Conservation (phyloP, 805 yeast genomes). For the Pichia sporocuriosa region DNA sequence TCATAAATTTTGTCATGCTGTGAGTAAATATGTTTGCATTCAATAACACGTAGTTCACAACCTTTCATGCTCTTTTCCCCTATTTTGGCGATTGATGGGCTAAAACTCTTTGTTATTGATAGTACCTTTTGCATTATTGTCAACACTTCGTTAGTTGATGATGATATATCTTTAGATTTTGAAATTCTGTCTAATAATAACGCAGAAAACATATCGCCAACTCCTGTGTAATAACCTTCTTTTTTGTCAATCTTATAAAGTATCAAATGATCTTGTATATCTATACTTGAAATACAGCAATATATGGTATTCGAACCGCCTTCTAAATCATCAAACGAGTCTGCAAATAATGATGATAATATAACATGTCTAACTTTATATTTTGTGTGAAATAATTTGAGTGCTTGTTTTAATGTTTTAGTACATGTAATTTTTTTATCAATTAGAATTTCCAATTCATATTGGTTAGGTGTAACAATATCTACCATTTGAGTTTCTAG, state of each 20-base stretch:
- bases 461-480: constrained; percentile 84
- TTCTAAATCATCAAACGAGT: constrained; percentile 10
- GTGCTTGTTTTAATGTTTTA: constrained; percentile 38
- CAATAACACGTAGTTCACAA: constrained; percentile 65
- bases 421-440: constrained; percentile 35
- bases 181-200: constrained; percentile 58
- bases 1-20: constrained; percentile 5
- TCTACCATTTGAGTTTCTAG: constrained; percentile 46
- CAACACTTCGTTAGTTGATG: constrained; percentile 48
- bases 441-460: constrained; percentile 67
- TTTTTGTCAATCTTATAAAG: constrained; percentile 52
- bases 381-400: constrained; percentile 40
- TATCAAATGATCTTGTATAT: constrained; percentile 15
- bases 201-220: constrained; percentile 88
- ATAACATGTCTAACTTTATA: constrained; percentile 55
- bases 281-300: constrained; percentile 38
- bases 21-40: constrained; percentile 39
- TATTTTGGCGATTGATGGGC: constrained; percentile 40
- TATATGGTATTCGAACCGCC: constrained; percentile 26
- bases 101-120: constrained; percentile 36
- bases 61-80: constrained; percentile 61
- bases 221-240: constrained; percentile 86
- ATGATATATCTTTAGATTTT: constrained; percentile 21
- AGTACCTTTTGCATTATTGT: constrained; percentile 50
- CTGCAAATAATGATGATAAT: constrained; percentile 47